A percentile compares a stretch with the other conserved stretches of the same genome.
phyloP scores from a whole-genome alignment of 116 monocot species.

The Phalaenopsis hybrid region DNA sequence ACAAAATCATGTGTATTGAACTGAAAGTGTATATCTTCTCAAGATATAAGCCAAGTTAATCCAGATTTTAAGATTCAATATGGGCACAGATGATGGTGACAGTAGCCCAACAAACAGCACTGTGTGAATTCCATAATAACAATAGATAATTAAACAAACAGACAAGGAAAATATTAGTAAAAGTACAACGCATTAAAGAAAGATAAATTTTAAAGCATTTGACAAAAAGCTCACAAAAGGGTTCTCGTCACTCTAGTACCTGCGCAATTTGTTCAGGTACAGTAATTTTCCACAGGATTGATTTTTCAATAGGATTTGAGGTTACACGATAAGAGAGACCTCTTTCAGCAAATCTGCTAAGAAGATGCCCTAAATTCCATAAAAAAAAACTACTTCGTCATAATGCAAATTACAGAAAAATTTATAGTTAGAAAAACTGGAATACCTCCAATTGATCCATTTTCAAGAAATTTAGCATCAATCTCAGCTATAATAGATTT shows the following conservation, averaged over 20 bases:
- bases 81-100: neutral
- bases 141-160: neutral
- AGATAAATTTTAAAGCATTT: neutral
- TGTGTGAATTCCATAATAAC: neutral
- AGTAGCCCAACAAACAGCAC: neutral
- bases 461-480: constrained; percentile 74
- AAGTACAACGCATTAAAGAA: neutral
- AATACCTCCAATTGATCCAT: constrained; percentile 69
- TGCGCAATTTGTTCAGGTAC: constrained; percentile 65
- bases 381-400: neutral
- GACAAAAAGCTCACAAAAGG: neutral
- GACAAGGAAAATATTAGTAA: neutral
- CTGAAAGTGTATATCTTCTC: neutral
- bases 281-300: constrained; percentile 82
- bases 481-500: constrained; percentile 81
- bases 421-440: neutral
- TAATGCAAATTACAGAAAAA: neutral
- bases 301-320: constrained; percentile 59
- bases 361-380: constrained; percentile 58
- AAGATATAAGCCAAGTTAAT: neutral
- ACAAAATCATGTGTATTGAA: neutral
- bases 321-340: constrained; percentile 57
- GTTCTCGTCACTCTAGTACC: constrained; percentile 23
- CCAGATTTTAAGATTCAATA: neutral
- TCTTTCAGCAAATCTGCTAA: constrained; percentile 64